Evolutionary conservation across 768 basidiomycete species (phyloP), one percentile per base, ranked within the genome.

Genomic region (Boletus edulis): DNA sequence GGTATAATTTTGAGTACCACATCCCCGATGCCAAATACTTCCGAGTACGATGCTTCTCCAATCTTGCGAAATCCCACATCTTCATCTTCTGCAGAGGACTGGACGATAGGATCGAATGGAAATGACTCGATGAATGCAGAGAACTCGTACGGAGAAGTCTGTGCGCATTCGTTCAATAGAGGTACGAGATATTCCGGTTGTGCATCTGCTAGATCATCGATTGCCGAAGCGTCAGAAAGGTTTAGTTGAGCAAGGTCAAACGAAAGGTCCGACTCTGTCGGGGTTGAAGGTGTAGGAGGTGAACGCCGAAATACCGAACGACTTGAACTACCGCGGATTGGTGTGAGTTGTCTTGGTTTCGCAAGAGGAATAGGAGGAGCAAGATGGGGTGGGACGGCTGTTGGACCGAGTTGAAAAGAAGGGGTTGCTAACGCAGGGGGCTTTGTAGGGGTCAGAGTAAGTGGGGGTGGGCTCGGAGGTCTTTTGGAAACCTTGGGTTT

Each of bases 21-120:
- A 60, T 89, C 83, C 3, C 88, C 88, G 48, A 94, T 87, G 9
- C 89, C 89, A 69, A 92, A 99, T 29, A 99, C 97, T 67, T 99
- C 97, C 0, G 93, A 96, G 71, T 89, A 99, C 46, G 90, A 92
- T 8, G 97, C 97, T 73, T 99, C 97, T 40, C 96, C 96, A 44
- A 98, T 86, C 72, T 99, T 99, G 60, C 73, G 77, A 71, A 94
- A 93, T 7, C 52, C 70, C 22, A 70, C 56, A 56, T 72, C 60
- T 61, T 61, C 72, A 61, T 55, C 62, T 35, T 64, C 60, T 31
- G 61, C 58, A 11, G 66, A 64, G 41, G 71, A 68, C 44, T 67
- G 73, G n/a, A 89, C 79, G 51, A 89, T 76, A 3, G 84, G 80
- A 62, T 91, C 90, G 58, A 80, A 82, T 11, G 87, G 89, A 63